A percentile compares a stretch with the other conserved stretches of the same genome.
These are phyloP conservation scores for Selaginella tamariscina DNA, from an alignment of 75 land plant genomes.

Conservation along the genomic window DNA sequence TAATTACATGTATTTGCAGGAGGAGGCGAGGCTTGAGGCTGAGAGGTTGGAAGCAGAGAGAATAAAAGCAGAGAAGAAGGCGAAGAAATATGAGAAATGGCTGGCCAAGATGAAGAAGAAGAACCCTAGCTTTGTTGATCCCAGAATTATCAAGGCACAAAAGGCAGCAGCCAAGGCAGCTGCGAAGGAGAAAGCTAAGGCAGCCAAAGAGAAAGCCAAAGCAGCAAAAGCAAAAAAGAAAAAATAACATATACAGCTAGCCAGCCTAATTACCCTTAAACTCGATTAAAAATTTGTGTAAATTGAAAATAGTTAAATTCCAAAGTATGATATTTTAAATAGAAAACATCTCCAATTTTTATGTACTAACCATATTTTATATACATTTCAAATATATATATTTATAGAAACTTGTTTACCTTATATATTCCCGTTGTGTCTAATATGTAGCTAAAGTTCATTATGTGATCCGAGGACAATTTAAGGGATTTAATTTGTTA, in stretches of 20 bases:
- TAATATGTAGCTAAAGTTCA: no score
- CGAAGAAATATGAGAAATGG: background rate
- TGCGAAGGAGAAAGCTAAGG: background rate
- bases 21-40: background rate
- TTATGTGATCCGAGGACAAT: no score
- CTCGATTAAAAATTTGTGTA: no score
- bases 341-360: no score
- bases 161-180: background rate
- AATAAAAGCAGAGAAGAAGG: background rate
- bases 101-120: slow-evolving; percentile 3
- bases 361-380: no score
- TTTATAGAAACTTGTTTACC: no score
- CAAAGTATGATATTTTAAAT: no score
- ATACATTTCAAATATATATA: no score
- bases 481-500: no score
- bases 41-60: background rate
- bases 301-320: no score
- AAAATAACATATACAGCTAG: background rate
- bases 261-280: no score
- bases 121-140: background rate
- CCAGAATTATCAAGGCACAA: background rate
- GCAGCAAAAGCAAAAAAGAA: background rate
- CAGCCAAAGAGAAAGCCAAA: background rate
- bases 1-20: background rate
- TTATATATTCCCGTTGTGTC: no score